These are phyloP conservation scores for Gyrodon lividus DNA, from an alignment of 768 basidiomycete species.

Conservation along the genomic window DNA sequence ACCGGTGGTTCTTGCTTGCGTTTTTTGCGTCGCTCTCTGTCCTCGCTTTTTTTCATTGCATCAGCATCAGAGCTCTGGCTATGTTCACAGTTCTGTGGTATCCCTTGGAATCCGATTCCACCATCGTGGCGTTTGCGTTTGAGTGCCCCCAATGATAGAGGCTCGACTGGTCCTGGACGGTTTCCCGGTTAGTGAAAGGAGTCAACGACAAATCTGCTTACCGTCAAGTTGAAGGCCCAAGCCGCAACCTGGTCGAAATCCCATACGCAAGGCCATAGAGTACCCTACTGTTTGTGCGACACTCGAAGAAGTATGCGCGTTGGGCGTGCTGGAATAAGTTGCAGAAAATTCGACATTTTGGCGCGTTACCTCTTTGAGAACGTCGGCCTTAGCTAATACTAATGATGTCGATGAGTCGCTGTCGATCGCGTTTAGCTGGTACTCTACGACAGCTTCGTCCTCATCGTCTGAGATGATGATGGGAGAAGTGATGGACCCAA, in stretches of 20 bases:
- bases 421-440: neutral
- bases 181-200: conserved; percentile 8
- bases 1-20: neutral
- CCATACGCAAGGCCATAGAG: conserved; percentile 12
- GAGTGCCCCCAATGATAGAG: conserved; percentile 7
- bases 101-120: conserved; percentile 12
- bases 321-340: neutral
- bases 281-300: conserved; percentile 7
- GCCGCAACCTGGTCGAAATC: conserved; percentile 13
- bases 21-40: conserved; percentile 7
- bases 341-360: neutral
- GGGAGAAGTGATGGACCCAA: conserved; percentile 27
- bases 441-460: conserved; percentile 16
- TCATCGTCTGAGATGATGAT: conserved; percentile 32
- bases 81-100: neutral
- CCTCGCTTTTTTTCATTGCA: neutral
- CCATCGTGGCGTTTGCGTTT: conserved; percentile 12
- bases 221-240: conserved; percentile 12
- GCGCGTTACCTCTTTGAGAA: neutral
- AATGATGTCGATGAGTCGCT: neutral
- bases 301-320: neutral
- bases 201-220: conserved; percentile 1
- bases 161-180: conserved; percentile 11
- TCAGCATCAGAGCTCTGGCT: neutral
- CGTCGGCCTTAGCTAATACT: neutral